Base-by-base conservation (phyloP, 2,329 filamentous ascomycete species). In the Phaeophleospora eucalypticola region DNA sequence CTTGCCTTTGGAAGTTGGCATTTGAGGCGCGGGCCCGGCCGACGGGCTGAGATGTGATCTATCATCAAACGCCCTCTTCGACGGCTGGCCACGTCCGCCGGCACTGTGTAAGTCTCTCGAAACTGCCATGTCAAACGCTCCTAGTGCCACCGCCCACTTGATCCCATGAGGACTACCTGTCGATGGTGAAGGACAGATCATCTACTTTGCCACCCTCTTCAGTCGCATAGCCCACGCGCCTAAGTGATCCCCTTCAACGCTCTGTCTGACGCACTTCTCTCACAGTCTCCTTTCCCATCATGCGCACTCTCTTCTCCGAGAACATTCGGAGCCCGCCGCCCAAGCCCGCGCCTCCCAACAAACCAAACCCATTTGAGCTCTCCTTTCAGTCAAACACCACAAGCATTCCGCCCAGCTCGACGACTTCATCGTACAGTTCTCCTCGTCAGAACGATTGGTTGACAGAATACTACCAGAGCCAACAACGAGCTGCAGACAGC, bases 241-340 rank as follows among this genome's bases (percentile, higher is more conserved):
- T n/a, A n/a, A n/a, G n/a, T n/a, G n/a, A n/a, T n/a, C n/a, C 24
- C 24, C 6, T 29, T 29, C 24, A 29, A 29, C 24, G 6, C 24
- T 29, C n/a, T n/a, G n/a, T 29, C 24, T 29, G 24, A 29, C 24
- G 24, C 21, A 21, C 15, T n/a, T 21, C 18, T 39, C 18, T 32
- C 29, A 29, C 46, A 54, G 53, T 51, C 46, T 43, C 36, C 45
- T 29, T 12, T 29, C 35, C 45, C 52, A 57, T 40, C 24, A 63
- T 65, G 63, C 62, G 58, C 52, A 65, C 63, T 10, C 60, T 65
- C 18, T 65, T 65, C 49, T 50, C 49, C 24, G 55, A 61, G 51
- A 60, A 63, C 46, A 65, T 65, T 27, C 59, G 60, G 41, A 60
- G 54, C 39, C 61, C 60, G 12, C 48, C 54, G 21, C 58, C 60